A percentile compares a stretch with the other conserved stretches of the same genome.
phyloP scores from a whole-genome alignment of 1,284 basidiomycete genomes.

The Trametes hirsuta region DNA sequence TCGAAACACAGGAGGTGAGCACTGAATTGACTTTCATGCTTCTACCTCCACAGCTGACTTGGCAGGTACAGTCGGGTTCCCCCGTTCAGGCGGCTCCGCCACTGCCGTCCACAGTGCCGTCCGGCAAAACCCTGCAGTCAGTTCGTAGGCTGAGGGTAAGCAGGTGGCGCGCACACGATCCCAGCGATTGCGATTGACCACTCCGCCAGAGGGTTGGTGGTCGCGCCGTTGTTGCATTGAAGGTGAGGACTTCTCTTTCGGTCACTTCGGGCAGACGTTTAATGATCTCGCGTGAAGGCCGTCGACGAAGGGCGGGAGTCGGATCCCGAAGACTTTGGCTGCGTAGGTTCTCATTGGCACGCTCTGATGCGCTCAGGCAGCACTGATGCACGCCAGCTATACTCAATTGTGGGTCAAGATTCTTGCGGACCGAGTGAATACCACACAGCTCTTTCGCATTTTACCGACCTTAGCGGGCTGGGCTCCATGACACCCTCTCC shows the following conservation, averaged over 20 bases:
- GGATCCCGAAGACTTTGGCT: conserved; percentile 18
- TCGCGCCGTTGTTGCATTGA: conserved; percentile 6
- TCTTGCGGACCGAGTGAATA: conserved; percentile 6
- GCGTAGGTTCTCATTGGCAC: conserved; percentile 4
- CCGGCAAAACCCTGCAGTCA: conserved; percentile 11
- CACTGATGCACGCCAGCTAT: conserved; percentile 4
- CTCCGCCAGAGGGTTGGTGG: conserved; percentile 7
- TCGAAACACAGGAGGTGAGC: conserved; percentile 6
- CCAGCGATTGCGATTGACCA: neutral
- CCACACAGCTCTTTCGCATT: conserved; percentile 9
- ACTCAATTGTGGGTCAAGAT: neutral
- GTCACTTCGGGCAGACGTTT: neutral
- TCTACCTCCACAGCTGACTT: neutral
- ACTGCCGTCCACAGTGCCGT: neutral
- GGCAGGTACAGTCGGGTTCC: conserved; percentile 1
- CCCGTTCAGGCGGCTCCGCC: neutral
- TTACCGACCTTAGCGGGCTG: conserved; percentile 7
- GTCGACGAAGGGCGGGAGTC: conserved; percentile 1
- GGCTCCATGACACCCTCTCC: neutral
- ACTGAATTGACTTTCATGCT: neutral
- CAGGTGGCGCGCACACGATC: neutral
- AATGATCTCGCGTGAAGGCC: conserved; percentile 3
- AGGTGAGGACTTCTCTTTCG: neutral
- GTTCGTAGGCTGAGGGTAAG: conserved; percentile 7
- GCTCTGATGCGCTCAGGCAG: neutral